Base-by-base conservation (phyloP, 2,329 filamentous ascomycete genomes). In the Epichloe elymi region DNA sequence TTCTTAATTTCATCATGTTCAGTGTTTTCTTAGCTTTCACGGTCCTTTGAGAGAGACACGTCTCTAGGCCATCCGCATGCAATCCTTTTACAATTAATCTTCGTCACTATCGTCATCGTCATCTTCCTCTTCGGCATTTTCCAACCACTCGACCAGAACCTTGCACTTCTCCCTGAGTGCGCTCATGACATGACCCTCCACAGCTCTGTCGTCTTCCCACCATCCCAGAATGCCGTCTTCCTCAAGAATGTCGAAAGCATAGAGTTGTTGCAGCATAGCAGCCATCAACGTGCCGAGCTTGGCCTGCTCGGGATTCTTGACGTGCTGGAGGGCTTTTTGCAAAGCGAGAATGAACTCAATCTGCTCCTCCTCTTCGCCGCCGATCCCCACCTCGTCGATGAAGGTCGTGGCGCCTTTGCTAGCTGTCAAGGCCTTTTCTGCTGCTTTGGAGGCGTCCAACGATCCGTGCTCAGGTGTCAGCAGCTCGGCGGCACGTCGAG, bases 181-280 rank as follows among this genome's bases (percentile, higher is more conserved):
- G 53, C 68, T 68, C 82, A 96, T 80, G 49, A 79, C 78, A 51
- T 86, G 84, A 14, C 74, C 81, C 51, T 81, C 82, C 23, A 70
- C 76, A 5, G 85, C 83, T 60, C 82, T 67, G 46, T 77, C 74
- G 64, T 95, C 85, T 19, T 74, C 78, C 90, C 90, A 97, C 93
- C 93, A 98, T 46, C 78, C 77, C 60, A 91, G 70, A 57, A 95
- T 86, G 0, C 86, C 89, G 41, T 96, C 90, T 61, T 95, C 88
- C 63, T 95, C 88, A 1, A 96, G 70, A 15, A 95, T 76, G 57
- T 97, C 93, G 46, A 86, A 68, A 57, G 86, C 81, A 63, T 95
- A 94, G 48, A 97, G 73, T 66, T 89, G 86, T 70, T 94, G 93
- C 58, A 88, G 78, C 59, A 88, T 72, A 39, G 83, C 87, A 3